These are phyloP conservation scores for Fremontodendron californicum DNA, from an alignment of 345 rosid genomes.

Conservation along the genomic window DNA sequence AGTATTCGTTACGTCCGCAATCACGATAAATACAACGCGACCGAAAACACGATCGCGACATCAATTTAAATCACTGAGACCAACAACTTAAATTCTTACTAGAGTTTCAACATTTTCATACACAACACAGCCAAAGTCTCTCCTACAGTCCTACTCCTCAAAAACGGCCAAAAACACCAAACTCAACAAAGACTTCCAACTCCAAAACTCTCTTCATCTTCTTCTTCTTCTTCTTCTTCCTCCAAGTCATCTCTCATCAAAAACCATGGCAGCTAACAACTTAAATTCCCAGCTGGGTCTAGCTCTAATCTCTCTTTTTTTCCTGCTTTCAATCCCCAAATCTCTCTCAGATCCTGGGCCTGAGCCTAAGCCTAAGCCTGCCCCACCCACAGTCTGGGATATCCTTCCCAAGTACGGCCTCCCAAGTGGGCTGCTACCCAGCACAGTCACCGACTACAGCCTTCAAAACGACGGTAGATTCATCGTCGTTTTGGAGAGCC, in stretches of 20 bases:
- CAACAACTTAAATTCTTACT: no score
- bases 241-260: not conserved
- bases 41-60: no score
- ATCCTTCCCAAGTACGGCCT: conserved; percentile 87
- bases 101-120: not conserved
- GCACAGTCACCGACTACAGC: conserved; percentile 49
- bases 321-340: conserved; percentile 21
- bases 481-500: conserved; percentile 42
- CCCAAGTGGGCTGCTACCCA: conserved; percentile 77
- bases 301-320: conserved; percentile 18
- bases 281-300: conserved; percentile 9
- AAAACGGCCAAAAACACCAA: not conserved
- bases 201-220: not conserved
- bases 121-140: not conserved
- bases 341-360: conserved; percentile 29
- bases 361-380: conserved; percentile 27
- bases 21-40: no score
- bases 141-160: not conserved
- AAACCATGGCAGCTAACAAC: conserved; percentile 14
- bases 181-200: not conserved
- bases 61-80: no score
- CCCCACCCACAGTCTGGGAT: conserved; percentile 54
- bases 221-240: not conserved
- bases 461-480: conserved; percentile 66
- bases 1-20: no score